Conservation (phyloP, 495 filamentous ascomycete species). For the Lepidopterella palustris region DNA sequence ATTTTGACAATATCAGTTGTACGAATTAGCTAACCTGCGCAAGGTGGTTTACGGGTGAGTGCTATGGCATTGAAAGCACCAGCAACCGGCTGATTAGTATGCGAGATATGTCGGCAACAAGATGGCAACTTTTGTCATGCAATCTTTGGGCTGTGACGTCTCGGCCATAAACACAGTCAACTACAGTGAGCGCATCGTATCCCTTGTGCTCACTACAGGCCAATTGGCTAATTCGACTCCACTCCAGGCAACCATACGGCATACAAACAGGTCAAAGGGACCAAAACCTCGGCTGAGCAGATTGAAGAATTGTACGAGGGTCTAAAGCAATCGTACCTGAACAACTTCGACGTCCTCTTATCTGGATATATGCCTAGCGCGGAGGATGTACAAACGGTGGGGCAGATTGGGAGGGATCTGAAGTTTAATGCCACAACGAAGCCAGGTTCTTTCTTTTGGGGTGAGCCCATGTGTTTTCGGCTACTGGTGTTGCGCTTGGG, state of each 20-base stretch:
- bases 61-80: slow-evolving; percentile 41
- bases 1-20: neutral
- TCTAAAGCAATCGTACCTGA: slow-evolving; percentile 70
- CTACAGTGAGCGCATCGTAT: slow-evolving; percentile 55
- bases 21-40: slow-evolving; percentile 12
- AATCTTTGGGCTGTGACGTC: slow-evolving; percentile 87
- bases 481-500: neutral
- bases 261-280: slow-evolving; percentile 81
- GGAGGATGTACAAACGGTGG: slow-evolving; percentile 73
- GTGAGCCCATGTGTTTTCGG: slow-evolving; percentile 36
- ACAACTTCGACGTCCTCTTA: slow-evolving; percentile 84
- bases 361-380: slow-evolving; percentile 89
- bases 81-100: slow-evolving; percentile 8
- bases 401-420: slow-evolving; percentile 72
- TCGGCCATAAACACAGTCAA: slow-evolving; percentile 91
- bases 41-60: slow-evolving; percentile 42
- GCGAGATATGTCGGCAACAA: slow-evolving; percentile 92
- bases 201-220: neutral
- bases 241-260: slow-evolving; percentile 81
- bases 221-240: neutral
- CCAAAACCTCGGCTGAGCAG: slow-evolving; percentile 68
- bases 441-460: slow-evolving; percentile 87
- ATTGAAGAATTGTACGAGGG: slow-evolving; percentile 82
- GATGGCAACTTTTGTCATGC: slow-evolving; percentile 88
- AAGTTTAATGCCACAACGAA: slow-evolving; percentile 55